Percentiles rank a stretch among this genome's conserved stretches.
These are phyloP conservation scores for Plasmodium sp. DNA, from an alignment of 169 alveolate species.

Conservation along the genomic window DNA sequence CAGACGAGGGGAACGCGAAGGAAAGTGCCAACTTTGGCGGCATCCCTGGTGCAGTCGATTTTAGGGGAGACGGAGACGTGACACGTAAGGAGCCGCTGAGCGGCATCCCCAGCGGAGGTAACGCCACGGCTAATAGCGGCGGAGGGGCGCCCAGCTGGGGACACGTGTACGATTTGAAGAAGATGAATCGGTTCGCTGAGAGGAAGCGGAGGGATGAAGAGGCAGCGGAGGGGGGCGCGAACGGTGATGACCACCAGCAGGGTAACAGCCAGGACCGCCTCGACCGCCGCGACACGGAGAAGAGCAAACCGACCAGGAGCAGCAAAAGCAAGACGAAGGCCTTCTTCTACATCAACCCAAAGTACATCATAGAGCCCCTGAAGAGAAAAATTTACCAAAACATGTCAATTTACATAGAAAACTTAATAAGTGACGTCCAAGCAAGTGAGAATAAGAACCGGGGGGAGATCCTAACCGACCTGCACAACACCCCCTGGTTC, in stretches of 20 bases:
- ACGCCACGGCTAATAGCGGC: not conserved
- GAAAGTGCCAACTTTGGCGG: not conserved
- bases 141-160: not conserved
- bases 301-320: not conserved
- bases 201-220: not conserved
- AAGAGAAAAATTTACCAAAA: constrained; percentile 64
- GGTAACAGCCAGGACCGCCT: not conserved
- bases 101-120: not conserved
- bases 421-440: constrained; percentile 68
- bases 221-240: not conserved
- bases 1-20: not conserved
- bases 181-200: not conserved
- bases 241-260: not conserved
- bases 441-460: constrained; percentile 55
- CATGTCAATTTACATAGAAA: constrained; percentile 68
- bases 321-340: constrained; percentile 41
- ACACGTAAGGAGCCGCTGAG: not conserved
- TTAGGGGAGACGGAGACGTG: not conserved
- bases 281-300: not conserved
- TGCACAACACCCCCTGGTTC: constrained; percentile 70
- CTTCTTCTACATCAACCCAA: constrained; percentile 64
- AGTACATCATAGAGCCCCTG: constrained; percentile 58
- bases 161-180: not conserved
- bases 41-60: not conserved
- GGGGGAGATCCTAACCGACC: constrained; percentile 30